These are phyloP conservation scores for Aspergillus nidulans DNA, from an alignment of 495 filamentous ascomycete genomes.

Conservation along the genomic window DNA sequence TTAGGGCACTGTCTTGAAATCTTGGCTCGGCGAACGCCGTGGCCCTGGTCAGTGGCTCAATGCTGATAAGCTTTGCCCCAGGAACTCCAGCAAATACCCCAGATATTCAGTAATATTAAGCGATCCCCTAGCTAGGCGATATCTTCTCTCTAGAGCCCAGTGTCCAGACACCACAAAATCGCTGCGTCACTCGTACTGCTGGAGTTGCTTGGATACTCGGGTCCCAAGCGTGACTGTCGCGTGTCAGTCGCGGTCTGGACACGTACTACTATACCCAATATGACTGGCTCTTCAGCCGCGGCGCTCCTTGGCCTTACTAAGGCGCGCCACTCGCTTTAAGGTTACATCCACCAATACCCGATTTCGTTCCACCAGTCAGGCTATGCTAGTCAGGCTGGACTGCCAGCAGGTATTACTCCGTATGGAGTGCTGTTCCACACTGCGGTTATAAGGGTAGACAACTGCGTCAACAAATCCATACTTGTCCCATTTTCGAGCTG, in stretches of 20 bases:
- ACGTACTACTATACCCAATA: no score
- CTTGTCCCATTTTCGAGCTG: neutral
- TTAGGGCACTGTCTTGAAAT: neutral
- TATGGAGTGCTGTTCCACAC: no score
- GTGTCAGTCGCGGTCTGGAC: neutral
- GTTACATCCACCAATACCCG: neutral
- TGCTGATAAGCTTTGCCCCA: conserved; percentile 7
- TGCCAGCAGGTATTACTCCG: no score
- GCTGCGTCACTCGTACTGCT: no score
- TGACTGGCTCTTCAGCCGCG: neutral
- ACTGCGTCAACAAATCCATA: no score
- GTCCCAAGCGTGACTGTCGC: neutral
- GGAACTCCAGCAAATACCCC: no score
- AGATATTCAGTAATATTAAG: neutral
- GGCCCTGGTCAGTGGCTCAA: neutral
- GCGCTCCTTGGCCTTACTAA: neutral
- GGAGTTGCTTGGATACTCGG: no score
- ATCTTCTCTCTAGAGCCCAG: neutral
- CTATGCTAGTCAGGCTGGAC: neutral
- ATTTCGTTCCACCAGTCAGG: neutral
- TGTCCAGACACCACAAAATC: no score
- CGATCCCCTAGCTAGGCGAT: neutral
- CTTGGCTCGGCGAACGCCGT: conserved; percentile 11
- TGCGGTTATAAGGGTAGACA: no score
- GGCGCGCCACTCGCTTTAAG: neutral